phyloP scores from a whole-genome alignment of 129 eudicot genomes.

The Apium graveolens region DNA sequence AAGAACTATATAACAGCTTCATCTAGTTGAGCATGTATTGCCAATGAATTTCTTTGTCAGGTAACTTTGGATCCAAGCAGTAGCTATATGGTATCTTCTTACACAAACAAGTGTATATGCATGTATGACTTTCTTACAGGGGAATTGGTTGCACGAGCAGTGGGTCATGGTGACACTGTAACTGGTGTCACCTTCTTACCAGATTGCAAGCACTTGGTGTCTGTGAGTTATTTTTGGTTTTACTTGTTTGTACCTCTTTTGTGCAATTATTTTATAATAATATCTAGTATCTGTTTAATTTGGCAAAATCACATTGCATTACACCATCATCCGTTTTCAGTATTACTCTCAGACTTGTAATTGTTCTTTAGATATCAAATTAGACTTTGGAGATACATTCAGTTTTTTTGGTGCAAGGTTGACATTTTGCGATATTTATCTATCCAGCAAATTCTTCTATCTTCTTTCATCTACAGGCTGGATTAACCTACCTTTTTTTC shows the following conservation, averaged over 20 bases:
- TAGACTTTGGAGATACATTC: background rate
- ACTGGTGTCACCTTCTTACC: slow-evolving; percentile 60
- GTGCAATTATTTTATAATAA: background rate
- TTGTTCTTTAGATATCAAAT: background rate
- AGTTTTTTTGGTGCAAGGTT: too few relatives aligned
- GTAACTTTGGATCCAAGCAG: slow-evolving; percentile 55
- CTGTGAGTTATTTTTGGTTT: slow-evolving; percentile 41
- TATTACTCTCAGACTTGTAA: background rate
- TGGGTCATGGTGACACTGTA: slow-evolving; percentile 52
- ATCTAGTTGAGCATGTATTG: slow-evolving; percentile 13
- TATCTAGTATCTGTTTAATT: background rate
- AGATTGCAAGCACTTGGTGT: slow-evolving; percentile 65
- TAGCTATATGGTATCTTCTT: slow-evolving; percentile 62
- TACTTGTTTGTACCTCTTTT: background rate
- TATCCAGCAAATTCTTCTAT: background rate
- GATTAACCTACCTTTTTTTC: background rate
- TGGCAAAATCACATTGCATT: background rate
- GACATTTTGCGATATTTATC: background rate
- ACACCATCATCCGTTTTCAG: background rate
- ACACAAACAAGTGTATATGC: slow-evolving; percentile 49
- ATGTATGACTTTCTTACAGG: slow-evolving; percentile 53
- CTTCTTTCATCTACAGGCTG: background rate
- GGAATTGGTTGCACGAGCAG: slow-evolving; percentile 52
- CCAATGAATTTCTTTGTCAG: slow-evolving; percentile 32
- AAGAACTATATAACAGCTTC: slow-evolving; percentile 2